Evolutionary conservation across 164 flowering plant species (phyloP), one percentile per base, ranked within the genome.

Genomic region (Stephania cephalantha): DNA sequence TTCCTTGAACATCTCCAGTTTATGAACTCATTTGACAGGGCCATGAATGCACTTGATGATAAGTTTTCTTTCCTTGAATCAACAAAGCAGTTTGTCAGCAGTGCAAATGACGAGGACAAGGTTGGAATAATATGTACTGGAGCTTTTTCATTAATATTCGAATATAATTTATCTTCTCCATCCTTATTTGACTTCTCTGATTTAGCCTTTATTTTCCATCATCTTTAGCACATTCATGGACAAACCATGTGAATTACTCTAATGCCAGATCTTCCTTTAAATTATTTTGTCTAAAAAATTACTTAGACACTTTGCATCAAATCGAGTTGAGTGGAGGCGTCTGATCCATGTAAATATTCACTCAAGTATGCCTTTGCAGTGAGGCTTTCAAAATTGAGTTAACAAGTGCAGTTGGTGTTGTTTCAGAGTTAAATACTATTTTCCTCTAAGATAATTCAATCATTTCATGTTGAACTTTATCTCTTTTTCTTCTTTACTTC

Each of bases 11-110:
- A 74, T 79, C 75, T 84, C 76, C 90, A 95, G 99, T 93, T 90
- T 83, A 81, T 95, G 97, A 92, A 93, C 84, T 95, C 90, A 73
- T 95, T 93, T 79, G 91, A 95, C 82, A 77, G 85, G 81, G 95
- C 98, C 72, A 91, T 95, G 98, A 89, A 95, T 82, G 77, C 75
- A 76, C 92, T 91, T 46, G 99, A 95, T 81, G 95, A 93, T 18
- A 85, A 83, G 30, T 91, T 87, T 79, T 83, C 89, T 5, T 93
- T 93, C 86, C 90, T 95, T 68, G 79, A 93, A 73, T 95, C 97
- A 55, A 79, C 81, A 48, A 93, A 91, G 75, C 99, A 90, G 83
- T 86, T 93, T 46, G 97, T 95, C 61, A 93, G 99, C 92, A 82
- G 91, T 77, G 77, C 87, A 31, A 79, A 84, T 83, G 95, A 93